Evolutionary conservation across 2,329 filamentous ascomycete genomes (phyloP).

Genomic region (Claviceps sp.): DNA sequence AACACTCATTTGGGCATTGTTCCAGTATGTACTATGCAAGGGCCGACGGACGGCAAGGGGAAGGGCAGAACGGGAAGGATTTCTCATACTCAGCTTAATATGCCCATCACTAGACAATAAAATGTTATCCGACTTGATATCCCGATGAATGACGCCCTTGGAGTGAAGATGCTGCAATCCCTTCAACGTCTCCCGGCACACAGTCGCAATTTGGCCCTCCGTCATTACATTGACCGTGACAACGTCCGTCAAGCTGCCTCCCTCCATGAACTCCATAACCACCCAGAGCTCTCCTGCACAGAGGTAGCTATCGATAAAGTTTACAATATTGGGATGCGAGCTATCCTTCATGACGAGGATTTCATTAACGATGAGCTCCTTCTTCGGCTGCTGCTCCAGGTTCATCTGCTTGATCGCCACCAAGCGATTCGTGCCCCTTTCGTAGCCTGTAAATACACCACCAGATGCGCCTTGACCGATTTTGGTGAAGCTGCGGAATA

Average conservation of each 20-base stretch:
- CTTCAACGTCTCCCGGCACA: slow-evolving; percentile 84
- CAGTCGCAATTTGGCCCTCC: slow-evolving; percentile 90
- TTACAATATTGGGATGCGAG: slow-evolving; percentile 96
- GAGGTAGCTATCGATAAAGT: slow-evolving; percentile 96
- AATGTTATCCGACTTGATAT: slow-evolving; percentile 99
- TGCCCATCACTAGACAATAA: slow-evolving; percentile 84
- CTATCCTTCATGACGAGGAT: slow-evolving; percentile 99
- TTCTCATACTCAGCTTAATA: slow-evolving; percentile 80
- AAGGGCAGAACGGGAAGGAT: background rate
- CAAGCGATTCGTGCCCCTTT: slow-evolving; percentile 68
- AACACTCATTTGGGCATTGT: background rate
- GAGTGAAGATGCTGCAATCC: slow-evolving; percentile 92
- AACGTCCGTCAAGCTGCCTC: slow-evolving; percentile 91
- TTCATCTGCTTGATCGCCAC: slow-evolving; percentile 99
- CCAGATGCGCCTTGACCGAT: slow-evolving; percentile 96
- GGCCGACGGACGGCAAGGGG: too few relatives aligned
- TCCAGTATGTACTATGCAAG: too few relatives aligned
- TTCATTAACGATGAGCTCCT: slow-evolving; percentile 97
- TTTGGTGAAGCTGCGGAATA: slow-evolving; percentile 80
- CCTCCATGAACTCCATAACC: slow-evolving; percentile 99
- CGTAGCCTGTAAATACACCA: slow-evolving; percentile 85
- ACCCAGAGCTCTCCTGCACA: slow-evolving; percentile 90
- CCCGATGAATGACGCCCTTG: slow-evolving; percentile 94
- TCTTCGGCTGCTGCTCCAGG: slow-evolving; percentile 94
- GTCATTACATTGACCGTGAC: slow-evolving; percentile 99